Evolutionary conservation across 352 stramenopile species (phyloP).

Genomic region (Globisporangium ultimum): DNA sequence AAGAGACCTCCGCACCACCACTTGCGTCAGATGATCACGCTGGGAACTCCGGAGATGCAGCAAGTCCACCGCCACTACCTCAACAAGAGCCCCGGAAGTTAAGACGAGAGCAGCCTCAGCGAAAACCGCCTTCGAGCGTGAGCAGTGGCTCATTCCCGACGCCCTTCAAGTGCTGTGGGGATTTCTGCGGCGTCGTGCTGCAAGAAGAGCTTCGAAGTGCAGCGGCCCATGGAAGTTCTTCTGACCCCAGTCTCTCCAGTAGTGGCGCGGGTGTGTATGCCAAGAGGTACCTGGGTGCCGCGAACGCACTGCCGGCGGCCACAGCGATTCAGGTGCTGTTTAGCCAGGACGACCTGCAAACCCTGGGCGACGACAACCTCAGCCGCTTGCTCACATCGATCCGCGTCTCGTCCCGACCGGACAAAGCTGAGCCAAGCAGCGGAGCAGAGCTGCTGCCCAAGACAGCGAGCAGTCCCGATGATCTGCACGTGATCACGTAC

Average conservation of each 20-base stretch:
- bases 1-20: no score
- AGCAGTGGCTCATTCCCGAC: slow-evolving; percentile 38
- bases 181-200: slow-evolving; percentile 65
- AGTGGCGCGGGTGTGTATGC: neutral
- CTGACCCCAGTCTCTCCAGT: neutral
- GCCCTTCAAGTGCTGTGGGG: slow-evolving; percentile 74
- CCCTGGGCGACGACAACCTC: slow-evolving; percentile 35
- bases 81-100: neutral
- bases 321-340: slow-evolving; percentile 56
- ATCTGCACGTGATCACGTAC: slow-evolving; percentile 66
- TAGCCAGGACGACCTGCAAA: slow-evolving; percentile 32
- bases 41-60: neutral
- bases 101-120: neutral
- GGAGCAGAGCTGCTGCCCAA: no score
- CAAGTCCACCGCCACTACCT: neutral
- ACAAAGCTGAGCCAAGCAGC: slow-evolving; percentile 10
- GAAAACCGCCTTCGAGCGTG: neutral
- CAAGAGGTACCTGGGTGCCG: neutral
- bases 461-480: slow-evolving; percentile 5
- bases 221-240: neutral
- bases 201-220: slow-evolving; percentile 20
- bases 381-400: slow-evolving; percentile 33
- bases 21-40: no score
- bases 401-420: slow-evolving; percentile 26
- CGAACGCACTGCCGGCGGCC: slow-evolving; percentile 5